Percentiles rank a stretch among this genome's conserved stretches.
Evolutionary conservation across 2,329 filamentous ascomycete genomes (phyloP).

Genomic region (Alternaria hordeiaustralica): DNA sequence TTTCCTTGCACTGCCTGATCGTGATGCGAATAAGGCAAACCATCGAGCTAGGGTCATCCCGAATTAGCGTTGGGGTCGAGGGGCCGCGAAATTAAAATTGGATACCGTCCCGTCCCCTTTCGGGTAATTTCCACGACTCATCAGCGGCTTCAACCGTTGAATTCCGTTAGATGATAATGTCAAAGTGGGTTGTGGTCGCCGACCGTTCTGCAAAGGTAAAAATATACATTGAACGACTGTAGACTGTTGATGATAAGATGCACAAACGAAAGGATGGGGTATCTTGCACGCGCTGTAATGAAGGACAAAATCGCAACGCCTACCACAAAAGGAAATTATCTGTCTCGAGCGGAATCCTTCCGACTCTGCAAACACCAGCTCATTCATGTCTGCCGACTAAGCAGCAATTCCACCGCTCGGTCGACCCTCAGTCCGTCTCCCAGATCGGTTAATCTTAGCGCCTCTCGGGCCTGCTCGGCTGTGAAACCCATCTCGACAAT

Average conservation of each 20-base stretch:
- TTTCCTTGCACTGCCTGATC: neutral
- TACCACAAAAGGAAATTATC: neutral
- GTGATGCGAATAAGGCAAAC: neutral
- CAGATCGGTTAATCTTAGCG: conserved; percentile 64
- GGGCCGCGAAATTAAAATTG: neutral
- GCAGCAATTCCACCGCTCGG: conserved; percentile 62
- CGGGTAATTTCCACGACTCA: neutral
- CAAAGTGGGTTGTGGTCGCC: neutral
- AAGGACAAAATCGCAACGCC: neutral
- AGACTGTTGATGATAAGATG: neutral
- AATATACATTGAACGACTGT: neutral
- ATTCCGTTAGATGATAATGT: neutral
- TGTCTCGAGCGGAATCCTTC: neutral
- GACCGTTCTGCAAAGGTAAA: neutral
- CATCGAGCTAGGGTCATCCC: neutral
- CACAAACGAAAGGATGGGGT: conserved; percentile 1
- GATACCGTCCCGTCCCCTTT: neutral
- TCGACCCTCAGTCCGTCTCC: conserved; percentile 65
- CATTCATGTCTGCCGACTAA: conserved; percentile 29
- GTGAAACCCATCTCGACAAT: conserved; percentile 68
- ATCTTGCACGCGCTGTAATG: neutral
- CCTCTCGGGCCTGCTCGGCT: conserved; percentile 61
- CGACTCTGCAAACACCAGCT: neutral
- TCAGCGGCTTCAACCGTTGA: neutral
- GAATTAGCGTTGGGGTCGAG: neutral